A percentile compares a stretch with the other conserved stretches of the same genome.
Conservation (phyloP, 257 asterid species). For the Lycium barbarum region DNA sequence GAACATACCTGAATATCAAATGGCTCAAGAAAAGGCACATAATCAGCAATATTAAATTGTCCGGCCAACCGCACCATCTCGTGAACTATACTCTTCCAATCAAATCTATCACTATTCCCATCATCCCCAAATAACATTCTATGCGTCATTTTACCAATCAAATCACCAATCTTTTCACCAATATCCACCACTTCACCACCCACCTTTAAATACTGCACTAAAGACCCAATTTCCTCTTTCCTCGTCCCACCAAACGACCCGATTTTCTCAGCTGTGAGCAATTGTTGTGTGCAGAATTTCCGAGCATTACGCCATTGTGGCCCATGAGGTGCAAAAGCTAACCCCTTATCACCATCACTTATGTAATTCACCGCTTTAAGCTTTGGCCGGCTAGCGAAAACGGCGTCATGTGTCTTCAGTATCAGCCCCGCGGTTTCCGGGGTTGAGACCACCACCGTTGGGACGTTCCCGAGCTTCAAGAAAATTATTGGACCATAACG, state of each 20-base stretch:
- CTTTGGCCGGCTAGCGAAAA: conserved; percentile 27
- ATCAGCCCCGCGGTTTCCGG: conserved; percentile 6
- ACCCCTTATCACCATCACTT: neutral
- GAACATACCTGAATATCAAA: conserved; percentile 28
- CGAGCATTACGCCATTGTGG: conserved; percentile 25
- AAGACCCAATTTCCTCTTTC: conserved; percentile 22
- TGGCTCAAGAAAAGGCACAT: conserved; percentile 28
- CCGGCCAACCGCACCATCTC: conserved; percentile 27
- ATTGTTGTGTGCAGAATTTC: conserved; percentile 21
- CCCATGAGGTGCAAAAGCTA: conserved; percentile 5
- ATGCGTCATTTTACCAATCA: conserved; percentile 26
- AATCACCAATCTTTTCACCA: conserved; percentile 13
- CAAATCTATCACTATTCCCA: conserved; percentile 15
- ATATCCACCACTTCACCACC: conserved; percentile 22
- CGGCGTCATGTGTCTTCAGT: conserved; percentile 30
- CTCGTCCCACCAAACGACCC: conserved; percentile 20
- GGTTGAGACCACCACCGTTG: conserved; percentile 13
- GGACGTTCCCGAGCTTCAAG: conserved; percentile 2
- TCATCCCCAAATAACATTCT: conserved; percentile 29
- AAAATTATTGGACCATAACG: conserved; percentile 7
- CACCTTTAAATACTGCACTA: neutral
- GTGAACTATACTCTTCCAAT: neutral
- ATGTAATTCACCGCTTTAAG: neutral
- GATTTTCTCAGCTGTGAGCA: conserved; percentile 25
- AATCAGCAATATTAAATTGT: too few relatives aligned